Evolutionary conservation across 2,329 filamentous ascomycete species (phyloP).

Genomic region (Eutypa lata): DNA sequence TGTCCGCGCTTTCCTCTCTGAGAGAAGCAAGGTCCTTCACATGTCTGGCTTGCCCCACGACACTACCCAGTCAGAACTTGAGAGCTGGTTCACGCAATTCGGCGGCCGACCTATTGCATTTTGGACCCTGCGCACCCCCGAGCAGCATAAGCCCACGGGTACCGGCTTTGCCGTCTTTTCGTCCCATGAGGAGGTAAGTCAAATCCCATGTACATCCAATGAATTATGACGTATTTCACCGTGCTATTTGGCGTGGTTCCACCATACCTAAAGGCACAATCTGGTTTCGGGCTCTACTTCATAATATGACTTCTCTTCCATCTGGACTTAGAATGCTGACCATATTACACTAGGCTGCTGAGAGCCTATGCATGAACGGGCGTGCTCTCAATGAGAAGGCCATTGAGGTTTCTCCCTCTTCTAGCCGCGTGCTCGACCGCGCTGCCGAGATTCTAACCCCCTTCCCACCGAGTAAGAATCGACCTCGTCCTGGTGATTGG

Average conservation of each 20-base stretch:
- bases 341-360: slow-evolving; percentile 67
- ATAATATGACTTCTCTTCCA: neutral
- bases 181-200: slow-evolving; percentile 92
- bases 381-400: slow-evolving; percentile 97
- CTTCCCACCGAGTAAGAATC: slow-evolving; percentile 98
- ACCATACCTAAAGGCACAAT: neutral
- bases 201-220: neutral
- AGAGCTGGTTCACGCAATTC: slow-evolving; percentile 99
- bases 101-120: slow-evolving; percentile 97
- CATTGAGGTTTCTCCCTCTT: slow-evolving; percentile 96
- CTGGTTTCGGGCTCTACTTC: neutral
- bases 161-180: slow-evolving; percentile 98
- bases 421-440: slow-evolving; percentile 92
- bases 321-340: slow-evolving; percentile 1
- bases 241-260: neutral
- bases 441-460: slow-evolving; percentile 94
- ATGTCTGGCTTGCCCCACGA: slow-evolving; percentile 97
- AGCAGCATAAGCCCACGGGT: slow-evolving; percentile 99
- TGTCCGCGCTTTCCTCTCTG: slow-evolving; percentile 90
- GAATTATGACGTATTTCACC: slow-evolving; percentile 5
- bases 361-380: slow-evolving; percentile 98
- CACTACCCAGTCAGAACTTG: slow-evolving; percentile 95
- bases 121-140: slow-evolving; percentile 95
- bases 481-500: slow-evolving; percentile 95
- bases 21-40: slow-evolving; percentile 96